These are phyloP conservation scores for Penicillium sp. DNA, from an alignment of 2,329 filamentous ascomycete species.

Conservation along the genomic window DNA sequence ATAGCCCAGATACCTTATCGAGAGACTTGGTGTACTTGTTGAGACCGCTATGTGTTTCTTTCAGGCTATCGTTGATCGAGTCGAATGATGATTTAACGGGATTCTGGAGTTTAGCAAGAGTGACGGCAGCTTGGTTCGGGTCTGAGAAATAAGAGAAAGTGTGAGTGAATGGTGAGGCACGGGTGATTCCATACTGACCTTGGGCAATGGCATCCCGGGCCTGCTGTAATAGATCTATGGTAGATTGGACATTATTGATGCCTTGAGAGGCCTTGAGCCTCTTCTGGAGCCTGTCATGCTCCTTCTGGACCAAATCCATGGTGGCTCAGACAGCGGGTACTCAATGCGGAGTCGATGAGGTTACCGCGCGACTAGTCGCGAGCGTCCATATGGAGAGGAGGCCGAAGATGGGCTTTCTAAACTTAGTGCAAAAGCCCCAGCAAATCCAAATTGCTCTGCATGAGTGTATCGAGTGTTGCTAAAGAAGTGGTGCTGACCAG, in stretches of 20 bases:
- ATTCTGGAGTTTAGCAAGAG: constrained; percentile 77
- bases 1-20: constrained; percentile 58
- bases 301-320: constrained; percentile 65
- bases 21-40: constrained; percentile 80
- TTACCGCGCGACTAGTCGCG: constrained; percentile 25
- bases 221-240: constrained; percentile 69
- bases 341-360: constrained; percentile 26
- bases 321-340: constrained; percentile 16
- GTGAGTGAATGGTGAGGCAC: constrained; percentile 1
- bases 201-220: constrained; percentile 69
- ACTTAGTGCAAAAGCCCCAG: background rate
- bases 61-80: constrained; percentile 71
- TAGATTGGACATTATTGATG: constrained; percentile 73
- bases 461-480: background rate
- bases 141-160: constrained; percentile 43
- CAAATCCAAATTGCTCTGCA: background rate
- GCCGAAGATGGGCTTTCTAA: background rate
- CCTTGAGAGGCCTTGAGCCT: constrained; percentile 65
- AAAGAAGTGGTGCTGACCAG: background rate
- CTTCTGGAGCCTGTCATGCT: constrained; percentile 66
- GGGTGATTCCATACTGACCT: constrained; percentile 47
- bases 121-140: constrained; percentile 64
- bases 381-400: constrained; percentile 24
- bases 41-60: constrained; percentile 74
- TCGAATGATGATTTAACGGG: constrained; percentile 78